phyloP scores from a whole-genome alignment of 768 basidiomycete genomes.

The Boletus fagicola region DNA sequence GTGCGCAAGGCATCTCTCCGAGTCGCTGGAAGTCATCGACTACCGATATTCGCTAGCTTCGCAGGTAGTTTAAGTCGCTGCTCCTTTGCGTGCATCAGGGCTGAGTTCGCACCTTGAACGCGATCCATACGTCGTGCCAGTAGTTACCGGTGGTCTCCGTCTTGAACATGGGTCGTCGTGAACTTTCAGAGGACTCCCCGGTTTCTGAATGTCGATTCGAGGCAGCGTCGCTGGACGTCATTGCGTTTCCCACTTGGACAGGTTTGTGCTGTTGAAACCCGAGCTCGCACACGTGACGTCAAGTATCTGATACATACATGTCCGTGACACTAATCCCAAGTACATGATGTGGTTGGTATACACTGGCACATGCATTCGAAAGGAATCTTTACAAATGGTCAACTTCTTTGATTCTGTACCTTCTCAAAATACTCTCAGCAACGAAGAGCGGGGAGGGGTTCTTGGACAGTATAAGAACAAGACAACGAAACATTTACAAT shows the following conservation, averaged over 20 bases:
- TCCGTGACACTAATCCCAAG: background rate
- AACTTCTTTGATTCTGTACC: background rate
- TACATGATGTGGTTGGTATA: background rate
- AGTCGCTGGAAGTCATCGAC: constrained; percentile 58
- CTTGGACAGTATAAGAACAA: background rate
- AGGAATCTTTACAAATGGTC: background rate
- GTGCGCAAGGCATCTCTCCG: constrained; percentile 71
- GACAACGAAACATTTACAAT: background rate
- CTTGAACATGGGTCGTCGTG: constrained; percentile 27
- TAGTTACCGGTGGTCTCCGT: constrained; percentile 32
- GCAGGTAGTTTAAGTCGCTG: constrained; percentile 16
- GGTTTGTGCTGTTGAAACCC: background rate
- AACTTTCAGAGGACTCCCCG: constrained; percentile 6
- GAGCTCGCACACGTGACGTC: background rate
- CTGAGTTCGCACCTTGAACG: constrained; percentile 30
- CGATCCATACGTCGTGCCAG: constrained; percentile 32
- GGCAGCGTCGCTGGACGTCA: constrained; percentile 7
- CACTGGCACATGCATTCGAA: background rate
- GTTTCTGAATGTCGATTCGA: constrained; percentile 6
- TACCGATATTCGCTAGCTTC: constrained; percentile 47
- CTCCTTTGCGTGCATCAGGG: background rate
- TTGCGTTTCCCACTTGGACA: background rate
- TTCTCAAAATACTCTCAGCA: background rate
- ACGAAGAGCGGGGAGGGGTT: background rate
- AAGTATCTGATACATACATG: background rate